Conservation (phyloP, 2,329 filamentous ascomycete genomes). For the Talaromyces islandicus region DNA sequence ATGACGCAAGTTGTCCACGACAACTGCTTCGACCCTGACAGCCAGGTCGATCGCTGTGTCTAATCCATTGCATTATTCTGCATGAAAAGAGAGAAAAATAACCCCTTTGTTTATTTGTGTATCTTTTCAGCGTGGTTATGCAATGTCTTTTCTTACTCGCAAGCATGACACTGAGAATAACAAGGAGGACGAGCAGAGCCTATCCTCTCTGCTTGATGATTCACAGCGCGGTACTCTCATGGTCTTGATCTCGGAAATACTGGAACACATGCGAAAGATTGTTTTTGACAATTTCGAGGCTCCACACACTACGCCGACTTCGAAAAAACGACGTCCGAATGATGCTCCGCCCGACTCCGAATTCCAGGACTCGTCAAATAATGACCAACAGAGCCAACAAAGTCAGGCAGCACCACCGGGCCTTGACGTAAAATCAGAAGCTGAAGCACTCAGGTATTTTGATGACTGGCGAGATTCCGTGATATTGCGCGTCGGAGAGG, state of each 20-base stretch:
- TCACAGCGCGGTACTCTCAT: constrained; percentile 39
- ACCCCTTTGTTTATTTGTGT: neutral
- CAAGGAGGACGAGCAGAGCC: constrained; percentile 27
- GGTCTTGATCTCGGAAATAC: constrained; percentile 33
- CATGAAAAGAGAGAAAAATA: neutral
- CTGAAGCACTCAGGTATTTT: constrained; percentile 64
- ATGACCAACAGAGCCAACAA: neutral
- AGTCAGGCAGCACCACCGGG: neutral
- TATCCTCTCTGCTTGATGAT: constrained; percentile 36
- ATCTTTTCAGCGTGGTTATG: neutral
- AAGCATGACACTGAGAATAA: constrained; percentile 7
- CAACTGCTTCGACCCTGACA: neutral
- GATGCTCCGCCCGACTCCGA: neutral
- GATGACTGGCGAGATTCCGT: constrained; percentile 73
- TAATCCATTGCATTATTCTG: neutral
- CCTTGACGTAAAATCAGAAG: constrained; percentile 12
- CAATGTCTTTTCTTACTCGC: constrained; percentile 8
- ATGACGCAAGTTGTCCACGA: neutral
- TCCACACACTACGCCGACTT: neutral
- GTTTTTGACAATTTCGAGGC: constrained; percentile 34
- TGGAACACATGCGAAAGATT: constrained; percentile 34
- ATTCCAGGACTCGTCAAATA: neutral
- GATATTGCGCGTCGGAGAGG: constrained; percentile 63
- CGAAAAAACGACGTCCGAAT: constrained; percentile 8
- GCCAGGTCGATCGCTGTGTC: neutral